Evolutionary conservation across 352 stramenopile genomes (phyloP), one percentile per base, ranked within the genome.

Genomic region (Phytophthora syringae): DNA sequence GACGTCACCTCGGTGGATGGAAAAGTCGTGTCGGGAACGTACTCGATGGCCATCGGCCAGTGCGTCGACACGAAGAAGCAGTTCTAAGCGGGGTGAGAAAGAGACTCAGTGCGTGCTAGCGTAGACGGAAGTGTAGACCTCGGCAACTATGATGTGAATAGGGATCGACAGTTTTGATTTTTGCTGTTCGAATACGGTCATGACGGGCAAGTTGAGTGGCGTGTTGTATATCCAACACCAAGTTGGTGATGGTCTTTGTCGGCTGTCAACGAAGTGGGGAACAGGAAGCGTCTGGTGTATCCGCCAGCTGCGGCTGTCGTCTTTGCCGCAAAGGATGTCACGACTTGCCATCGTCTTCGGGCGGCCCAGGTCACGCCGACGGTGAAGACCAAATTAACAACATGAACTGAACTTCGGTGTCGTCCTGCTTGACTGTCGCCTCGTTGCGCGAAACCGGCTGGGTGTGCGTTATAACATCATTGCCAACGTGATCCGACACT

Each of bases 1-100:
- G 58, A 57, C 2, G 76, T 93, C 51, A 88, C 80, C 7, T 92
- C 82, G 12, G 53, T 82, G 24, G 68, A 62, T 49, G 84, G 80
- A 11, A 69, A 89, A 30, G 77, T 77, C 20, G 79, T 90, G 45
- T 61, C 72, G 4, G 83, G 82, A 25, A 82, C 76, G 0, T 84
- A 88, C 21, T 74, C 81, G 36, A 71, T 92, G 11, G 69, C 60
- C 3, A 60, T 51, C 0, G 69, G 69, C 3, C 60, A 66, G 22
- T 80, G 72, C 32, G 62, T 49, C 3, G 66, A 73, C 52, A 80
- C 72, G 0, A 72, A 64, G 1, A 50, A 76, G 40, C 72, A 80
- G 51, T 80, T 80, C n/a, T n/a, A n/a, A n/a, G n/a, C n/a, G n/a
- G n/a, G n/a, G n/a, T n/a, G n/a, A n/a, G n/a, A n/a, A n/a, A n/a